Base-by-base conservation (phyloP, 192 early-diverging fungal genomes). In the Rhizoclosmatium sp. region DNA sequence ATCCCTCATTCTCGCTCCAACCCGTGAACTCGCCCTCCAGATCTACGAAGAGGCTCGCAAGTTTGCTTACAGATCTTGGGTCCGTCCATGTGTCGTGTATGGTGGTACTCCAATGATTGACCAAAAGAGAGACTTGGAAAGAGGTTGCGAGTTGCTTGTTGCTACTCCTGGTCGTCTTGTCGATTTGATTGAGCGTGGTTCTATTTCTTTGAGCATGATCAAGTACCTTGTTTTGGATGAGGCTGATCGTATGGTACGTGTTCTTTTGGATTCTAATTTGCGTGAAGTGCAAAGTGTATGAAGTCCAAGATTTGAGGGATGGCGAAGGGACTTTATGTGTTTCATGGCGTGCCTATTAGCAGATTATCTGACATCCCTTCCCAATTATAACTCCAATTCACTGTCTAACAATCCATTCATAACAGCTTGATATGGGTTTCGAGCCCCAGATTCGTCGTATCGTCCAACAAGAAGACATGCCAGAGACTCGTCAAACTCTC, bases 11-110 rank as follows among this genome's bases (percentile, higher is more conserved):
- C 83, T 99, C 19, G 94, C 97, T 49, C 97, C 97, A 0, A 99
- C 97, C 5, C 93, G 97, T 82, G 97, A 99, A 89, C 89, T 99
- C 64, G 94, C 96, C 3, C 89, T 95, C 14, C 97, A 98, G 86
- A 98, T 95, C 59, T 92, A 92, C 82, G 97, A 98, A 77, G 95
- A 98, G 73, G 92, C 95, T 9, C 85, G 89, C 80, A 89, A 89
- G 78, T 88, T 87, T 82, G 68, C 85, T 7, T 89, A 89, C 71
- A 68, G 88, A 41, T 95, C 94, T 65, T 97, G 96, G 95, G 94
- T 97, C 62, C 87, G 91, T 48, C 94, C 96, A 40, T 95, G 93
- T 81, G 95, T 96, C 68, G 93, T 96, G 1, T 99, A 99, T 82
- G 97, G 97, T 81, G 97, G 97, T 79, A 94, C 93, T 21, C 95